These are phyloP conservation scores for Emmonsiellopsis sp. DNA, from an alignment of 2,329 filamentous ascomycete genomes.

Conservation along the genomic window DNA sequence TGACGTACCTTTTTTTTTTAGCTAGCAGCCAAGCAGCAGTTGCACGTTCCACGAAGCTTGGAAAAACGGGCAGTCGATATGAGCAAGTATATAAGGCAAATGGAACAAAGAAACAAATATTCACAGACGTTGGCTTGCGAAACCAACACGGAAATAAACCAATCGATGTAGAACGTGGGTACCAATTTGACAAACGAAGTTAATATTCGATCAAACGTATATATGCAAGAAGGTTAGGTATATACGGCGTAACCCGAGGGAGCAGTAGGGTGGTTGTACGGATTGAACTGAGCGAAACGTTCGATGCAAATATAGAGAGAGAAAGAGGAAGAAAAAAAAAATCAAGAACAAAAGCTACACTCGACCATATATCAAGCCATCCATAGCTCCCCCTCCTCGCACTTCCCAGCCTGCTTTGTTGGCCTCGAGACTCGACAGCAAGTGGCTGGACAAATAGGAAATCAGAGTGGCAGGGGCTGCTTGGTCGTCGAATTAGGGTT, in stretches of 20 bases:
- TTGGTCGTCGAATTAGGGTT: background rate
- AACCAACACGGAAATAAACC: too few species aligned
- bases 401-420: background rate
- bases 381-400: background rate
- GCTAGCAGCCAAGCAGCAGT: too few species aligned
- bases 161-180: too few species aligned
- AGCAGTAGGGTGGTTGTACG: background rate
- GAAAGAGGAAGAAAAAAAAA: background rate
- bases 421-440: background rate
- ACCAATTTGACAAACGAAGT: too few species aligned
- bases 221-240: background rate
- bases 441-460: constrained; percentile 1
- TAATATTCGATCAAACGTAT: too few species aligned
- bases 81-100: too few species aligned
- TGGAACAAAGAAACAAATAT: too few species aligned
- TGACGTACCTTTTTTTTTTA: too few species aligned
- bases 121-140: too few species aligned
- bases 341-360: background rate
- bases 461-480: background rate
- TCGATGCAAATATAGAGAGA: background rate
- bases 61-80: too few species aligned
- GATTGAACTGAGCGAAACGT: background rate
- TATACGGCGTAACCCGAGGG: background rate
- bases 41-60: too few species aligned
- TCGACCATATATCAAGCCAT: background rate